Evolutionary conservation across 2,329 filamentous ascomycete species (phyloP), one percentile per base, ranked within the genome.

Genomic region (Pseudogymnoascus sp.): DNA sequence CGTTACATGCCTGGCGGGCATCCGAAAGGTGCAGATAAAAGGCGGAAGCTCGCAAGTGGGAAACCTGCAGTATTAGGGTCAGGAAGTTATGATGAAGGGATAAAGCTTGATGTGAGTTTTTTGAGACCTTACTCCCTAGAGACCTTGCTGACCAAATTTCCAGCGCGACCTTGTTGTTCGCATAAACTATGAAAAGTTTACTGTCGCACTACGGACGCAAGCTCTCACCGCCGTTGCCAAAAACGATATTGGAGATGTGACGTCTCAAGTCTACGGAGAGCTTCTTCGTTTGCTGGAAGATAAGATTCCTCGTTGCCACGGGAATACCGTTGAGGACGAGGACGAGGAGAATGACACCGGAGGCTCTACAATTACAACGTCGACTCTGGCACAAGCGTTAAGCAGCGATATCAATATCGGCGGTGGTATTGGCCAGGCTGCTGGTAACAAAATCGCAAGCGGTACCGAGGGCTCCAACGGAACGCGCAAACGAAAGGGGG

Each of bases 131-230:
- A 26, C 62, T n/a, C 13, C 33, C 53, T 5, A 21, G 7, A 44
- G 53, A 61, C 15, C 4, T 65, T 69, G 67, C 72, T 74, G 68
- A 74, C 67, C 61, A 65, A 40, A 56, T 46, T 63, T 63, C 1
- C 72, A 96, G 87, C 83, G 85, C 60, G 83, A 89, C 64, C 79
- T 92, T 67, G 82, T 93, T 37, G 79, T 97, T 59, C 85, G 88
- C 29, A 80, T 97, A 62, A 97, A 96, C 72, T 88, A 91, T 70
- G 88, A 93, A 63, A 96, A 93, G 74, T 90, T 91, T 64, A 80
- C 88, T 6, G 90, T 97, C 9, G 87, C 90, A 60, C 80, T 96
- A 66, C 90, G 93, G 63, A 96, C 91, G 70, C 83, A 88, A 67
- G 85, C 86, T 19, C 85, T 97, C 2, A 85, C 88, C 61, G 81